These are phyloP conservation scores for Schrenkiella parvula DNA, from an alignment of 345 rosid genomes.

Conservation along the genomic window DNA sequence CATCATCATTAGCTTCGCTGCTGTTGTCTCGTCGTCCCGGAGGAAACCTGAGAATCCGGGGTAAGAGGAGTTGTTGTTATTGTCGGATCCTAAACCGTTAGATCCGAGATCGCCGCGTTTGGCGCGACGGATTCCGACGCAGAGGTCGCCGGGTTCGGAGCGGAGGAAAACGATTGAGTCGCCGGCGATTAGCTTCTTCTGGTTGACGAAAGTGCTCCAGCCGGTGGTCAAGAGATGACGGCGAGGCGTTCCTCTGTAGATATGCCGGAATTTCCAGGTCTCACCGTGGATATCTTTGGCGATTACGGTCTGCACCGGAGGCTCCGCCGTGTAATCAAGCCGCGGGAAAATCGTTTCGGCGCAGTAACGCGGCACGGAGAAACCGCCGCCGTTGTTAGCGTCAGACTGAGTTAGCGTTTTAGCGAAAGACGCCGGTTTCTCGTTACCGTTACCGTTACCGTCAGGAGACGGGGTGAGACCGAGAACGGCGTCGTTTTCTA, in stretches of 20 bases:
- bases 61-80: slow-evolving; percentile 12
- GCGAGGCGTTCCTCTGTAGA: slow-evolving; percentile 92
- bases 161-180: slow-evolving; percentile 89
- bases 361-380: slow-evolving; percentile 94
- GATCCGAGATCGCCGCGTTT: slow-evolving; percentile 52
- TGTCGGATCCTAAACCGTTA: slow-evolving; percentile 1
- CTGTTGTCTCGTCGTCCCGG: slow-evolving; percentile 45
- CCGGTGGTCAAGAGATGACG: slow-evolving; percentile 93
- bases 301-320: slow-evolving; percentile 86
- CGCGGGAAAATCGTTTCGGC: slow-evolving; percentile 93
- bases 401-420: slow-evolving; percentile 94
- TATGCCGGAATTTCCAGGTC: slow-evolving; percentile 92
- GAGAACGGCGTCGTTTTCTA: slow-evolving; percentile 34
- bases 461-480: slow-evolving; percentile 1
- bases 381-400: slow-evolving; percentile 98
- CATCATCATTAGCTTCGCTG: slow-evolving; percentile 28
- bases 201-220: slow-evolving; percentile 94
- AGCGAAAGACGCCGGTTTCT: slow-evolving; percentile 81
- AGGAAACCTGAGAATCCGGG: slow-evolving; percentile 56
- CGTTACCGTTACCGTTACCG: slow-evolving; percentile 26
- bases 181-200: slow-evolving; percentile 89
- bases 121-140: slow-evolving; percentile 80
- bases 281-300: slow-evolving; percentile 91
- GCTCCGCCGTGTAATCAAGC: slow-evolving; percentile 76
- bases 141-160: slow-evolving; percentile 74